Percentiles rank a stretch among this genome's conserved stretches.
Conservation (phyloP, 805 yeast species). For the Starmera pachycereana region DNA sequence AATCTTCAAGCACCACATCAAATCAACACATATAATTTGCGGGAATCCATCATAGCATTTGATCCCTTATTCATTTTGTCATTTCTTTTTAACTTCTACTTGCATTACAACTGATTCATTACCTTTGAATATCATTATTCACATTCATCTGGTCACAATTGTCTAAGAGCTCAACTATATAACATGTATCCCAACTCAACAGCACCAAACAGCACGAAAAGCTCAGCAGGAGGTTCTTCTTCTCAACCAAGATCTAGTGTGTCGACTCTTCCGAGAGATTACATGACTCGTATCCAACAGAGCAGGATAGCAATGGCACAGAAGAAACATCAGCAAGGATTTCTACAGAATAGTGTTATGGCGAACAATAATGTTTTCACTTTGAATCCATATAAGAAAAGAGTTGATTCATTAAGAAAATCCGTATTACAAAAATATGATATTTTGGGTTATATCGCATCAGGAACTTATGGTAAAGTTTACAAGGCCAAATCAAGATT, state of each 20-base stretch:
- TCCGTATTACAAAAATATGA: constrained; percentile 80
- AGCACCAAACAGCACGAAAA: constrained; percentile 5
- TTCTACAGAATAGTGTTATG: constrained; percentile 27
- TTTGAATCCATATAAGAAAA: constrained; percentile 45
- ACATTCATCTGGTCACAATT: too few species aligned
- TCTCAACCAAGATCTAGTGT: neutral
- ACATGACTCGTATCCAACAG: too few species aligned
- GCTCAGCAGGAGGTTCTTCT: neutral
- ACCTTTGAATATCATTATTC: too few species aligned
- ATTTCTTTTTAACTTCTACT: too few species aligned
- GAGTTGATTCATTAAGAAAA: constrained; percentile 56
- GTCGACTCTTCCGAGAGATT: too few species aligned
- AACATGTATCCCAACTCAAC: constrained; percentile 12
- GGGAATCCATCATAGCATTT: too few species aligned
- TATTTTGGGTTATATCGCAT: constrained; percentile 91
- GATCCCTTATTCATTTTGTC: too few species aligned
- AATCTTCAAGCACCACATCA: too few species aligned
- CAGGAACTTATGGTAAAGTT: constrained; percentile 95
- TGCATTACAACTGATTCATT: too few species aligned
- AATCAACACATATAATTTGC: too few species aligned
- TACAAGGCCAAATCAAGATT: constrained; percentile 67
- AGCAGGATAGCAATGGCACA: neutral
- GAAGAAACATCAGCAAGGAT: neutral
- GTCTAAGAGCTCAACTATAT: neutral
- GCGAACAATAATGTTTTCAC: constrained; percentile 46